Evolutionary conservation across 2,329 filamentous ascomycete genomes (phyloP).

Genomic region (Diaporthe eres): DNA sequence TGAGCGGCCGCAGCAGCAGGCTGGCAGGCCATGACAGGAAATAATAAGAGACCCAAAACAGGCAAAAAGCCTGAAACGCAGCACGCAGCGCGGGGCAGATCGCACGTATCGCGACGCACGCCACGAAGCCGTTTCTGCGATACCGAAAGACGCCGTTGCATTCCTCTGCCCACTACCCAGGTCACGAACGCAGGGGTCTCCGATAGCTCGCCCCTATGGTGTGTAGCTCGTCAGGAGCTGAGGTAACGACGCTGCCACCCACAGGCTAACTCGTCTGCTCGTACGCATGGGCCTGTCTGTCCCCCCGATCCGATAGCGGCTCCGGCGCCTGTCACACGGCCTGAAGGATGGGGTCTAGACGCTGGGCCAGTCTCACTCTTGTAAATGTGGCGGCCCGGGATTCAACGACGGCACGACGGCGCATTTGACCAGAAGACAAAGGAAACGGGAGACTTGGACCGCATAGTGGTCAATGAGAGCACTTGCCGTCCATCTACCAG

Average conservation of each 20-base stretch:
- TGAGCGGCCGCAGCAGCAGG: conserved; percentile 21
- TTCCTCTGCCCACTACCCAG: background rate
- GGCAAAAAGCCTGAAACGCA: conserved; percentile 17
- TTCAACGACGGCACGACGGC: conserved; percentile 20
- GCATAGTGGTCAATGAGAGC: background rate
- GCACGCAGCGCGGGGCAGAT: conserved; percentile 8
- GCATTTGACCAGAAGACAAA: background rate
- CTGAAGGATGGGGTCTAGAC: conserved; percentile 33
- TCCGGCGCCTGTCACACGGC: conserved; percentile 36
- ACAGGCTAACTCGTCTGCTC: background rate
- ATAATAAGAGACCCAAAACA: background rate
- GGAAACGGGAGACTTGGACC: background rate
- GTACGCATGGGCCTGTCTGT: background rate
- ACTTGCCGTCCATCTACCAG: background rate
- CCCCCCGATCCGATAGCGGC: conserved; percentile 28
- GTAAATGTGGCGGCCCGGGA: conserved; percentile 24
- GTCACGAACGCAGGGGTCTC: conserved; percentile 10
- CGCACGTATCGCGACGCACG: conserved; percentile 17
- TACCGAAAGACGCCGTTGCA: conserved; percentile 18
- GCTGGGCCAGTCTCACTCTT: conserved; percentile 32
- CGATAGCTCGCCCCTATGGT: conserved; percentile 16
- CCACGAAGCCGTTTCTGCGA: conserved; percentile 27
- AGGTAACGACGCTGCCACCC: conserved; percentile 7
- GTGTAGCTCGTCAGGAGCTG: conserved; percentile 12
- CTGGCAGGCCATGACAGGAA: background rate